Evolutionary conservation across 306 rosid species (phyloP).

Genomic region (Pueraria montana): DNA sequence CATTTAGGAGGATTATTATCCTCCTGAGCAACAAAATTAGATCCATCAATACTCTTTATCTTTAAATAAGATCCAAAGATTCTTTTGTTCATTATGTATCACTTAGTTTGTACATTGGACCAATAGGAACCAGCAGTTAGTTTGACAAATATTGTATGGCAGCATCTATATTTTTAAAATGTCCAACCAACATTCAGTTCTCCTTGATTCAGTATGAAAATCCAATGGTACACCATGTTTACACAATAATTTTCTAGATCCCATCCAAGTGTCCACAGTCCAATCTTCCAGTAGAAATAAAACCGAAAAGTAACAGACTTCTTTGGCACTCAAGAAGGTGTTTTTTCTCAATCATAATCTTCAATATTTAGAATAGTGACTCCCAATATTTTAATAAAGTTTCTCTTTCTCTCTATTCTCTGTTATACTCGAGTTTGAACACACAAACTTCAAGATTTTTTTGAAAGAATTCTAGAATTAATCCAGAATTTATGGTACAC

Average conservation of each 20-base stretch:
- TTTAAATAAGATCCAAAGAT: not conserved
- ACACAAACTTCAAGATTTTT: not conserved
- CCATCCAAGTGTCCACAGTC: not conserved
- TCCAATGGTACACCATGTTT: not conserved
- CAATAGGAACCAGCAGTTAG: conserved; percentile 13
- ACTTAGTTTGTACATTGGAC: conserved; percentile 12
- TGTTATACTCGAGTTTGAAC: not conserved
- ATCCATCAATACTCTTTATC: not conserved
- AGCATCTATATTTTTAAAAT: conserved; percentile 5
- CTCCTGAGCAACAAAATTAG: conserved; percentile 19
- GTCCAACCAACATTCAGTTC: conserved; percentile 11
- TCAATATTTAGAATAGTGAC: not conserved
- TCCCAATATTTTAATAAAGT: not conserved
- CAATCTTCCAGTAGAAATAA: conserved; percentile 9
- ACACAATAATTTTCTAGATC: conserved; percentile 11
- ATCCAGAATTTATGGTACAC: not conserved
- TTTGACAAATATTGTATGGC: conserved; percentile 4
- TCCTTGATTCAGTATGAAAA: not conserved
- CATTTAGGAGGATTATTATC: not conserved
- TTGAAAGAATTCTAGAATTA: not conserved
- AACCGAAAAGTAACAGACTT: not conserved
- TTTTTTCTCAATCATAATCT: conserved; percentile 5
- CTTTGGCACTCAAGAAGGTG: not conserved
- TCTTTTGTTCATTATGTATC: not conserved
- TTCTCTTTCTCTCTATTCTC: not conserved